Conservation (phyloP, 176 grass and related monocot genomes). For the Musa beccarii region DNA sequence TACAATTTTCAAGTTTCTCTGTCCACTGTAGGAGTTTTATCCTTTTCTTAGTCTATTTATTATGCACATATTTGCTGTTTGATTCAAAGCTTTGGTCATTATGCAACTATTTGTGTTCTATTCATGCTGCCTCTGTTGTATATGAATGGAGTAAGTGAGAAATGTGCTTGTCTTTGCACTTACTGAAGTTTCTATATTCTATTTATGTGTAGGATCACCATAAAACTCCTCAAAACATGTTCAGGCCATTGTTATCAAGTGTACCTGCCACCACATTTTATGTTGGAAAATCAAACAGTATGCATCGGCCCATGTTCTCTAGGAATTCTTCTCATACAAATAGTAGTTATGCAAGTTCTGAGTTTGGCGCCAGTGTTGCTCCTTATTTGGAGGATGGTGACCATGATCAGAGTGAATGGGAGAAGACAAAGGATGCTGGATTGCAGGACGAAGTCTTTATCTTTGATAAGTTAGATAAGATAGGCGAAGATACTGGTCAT, state of each 20-base stretch:
- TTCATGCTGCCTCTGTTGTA: too few relatives aligned
- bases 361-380: slow-evolving; percentile 34
- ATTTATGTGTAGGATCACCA: slow-evolving; percentile 57
- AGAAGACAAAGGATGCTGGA: slow-evolving; percentile 28
- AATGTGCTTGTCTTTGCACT: too few relatives aligned
- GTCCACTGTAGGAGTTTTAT: too few relatives aligned
- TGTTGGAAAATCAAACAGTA: slow-evolving; percentile 39
- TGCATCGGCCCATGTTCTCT: slow-evolving; percentile 46
- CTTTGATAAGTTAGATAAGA: slow-evolving; percentile 68
- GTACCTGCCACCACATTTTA: slow-evolving; percentile 55
- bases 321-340: slow-evolving; percentile 59
- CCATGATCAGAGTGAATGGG: slow-evolving; percentile 42
- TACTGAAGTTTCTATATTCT: not conserved
- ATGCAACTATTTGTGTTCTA: too few relatives aligned
- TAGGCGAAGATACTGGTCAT: slow-evolving; percentile 42
- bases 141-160: too few relatives aligned
- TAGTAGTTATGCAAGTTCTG: slow-evolving; percentile 64
- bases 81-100: too few relatives aligned
- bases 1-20: too few relatives aligned
- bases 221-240: slow-evolving; percentile 80
- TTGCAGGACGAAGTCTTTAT: slow-evolving; percentile 65
- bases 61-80: too few relatives aligned
- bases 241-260: slow-evolving; percentile 83
- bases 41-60: too few relatives aligned
- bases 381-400: slow-evolving; percentile 36